Base-by-base conservation (phyloP, 257 asterid species). In the Phtheirospermum japonicum region DNA sequence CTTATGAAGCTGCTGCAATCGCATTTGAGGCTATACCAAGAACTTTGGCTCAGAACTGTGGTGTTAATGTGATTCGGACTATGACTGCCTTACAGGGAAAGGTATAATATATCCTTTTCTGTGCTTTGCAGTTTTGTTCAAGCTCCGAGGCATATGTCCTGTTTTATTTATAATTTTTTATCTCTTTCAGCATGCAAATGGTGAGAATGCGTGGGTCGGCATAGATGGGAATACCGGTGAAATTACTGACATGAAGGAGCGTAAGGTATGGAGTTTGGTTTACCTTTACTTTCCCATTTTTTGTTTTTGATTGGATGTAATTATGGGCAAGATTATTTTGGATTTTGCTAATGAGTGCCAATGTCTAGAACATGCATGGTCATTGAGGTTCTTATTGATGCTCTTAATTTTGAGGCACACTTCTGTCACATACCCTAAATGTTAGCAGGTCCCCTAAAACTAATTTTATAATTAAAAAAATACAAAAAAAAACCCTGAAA, bases 11-110 rank as follows among this genome's bases (percentile, higher is more conserved):
- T 69, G 98, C 97, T 68, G 98, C 98, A 48, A 73, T 86, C 43
- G 98, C 98, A 69, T 91, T 91, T 69, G 98, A 91, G 77, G 93
- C 98, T 65, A 91, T 91, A 67, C 99, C 99, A 19, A 85, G 95
- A 76, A 93, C 99, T 67, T 77, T 93, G 78, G 95, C 94, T 36
- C 99, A 93, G 82, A 93, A 93, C 81, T 93, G 99, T 59, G 99
- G 99, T 33, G 95, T 93, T 56, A 89, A 89, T 73, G 96, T 93
- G 63, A 87, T 93, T 64, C 86, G 99, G 9, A 89, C 82, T 9
- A 93, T 89, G 97, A 93, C 97, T 70, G 91, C 92, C 63, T 73
- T 93, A 73, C 97, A 87, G 75, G 99, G 99, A 66, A 83, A 85
- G 96, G 99, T 85, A 69, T 37, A n/a, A 13, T 4, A 43, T 6